Evolutionary conservation across 495 filamentous ascomycete genomes (phyloP), one percentile per base, ranked within the genome.

Genomic region (Saxispiralis lemnorum): DNA sequence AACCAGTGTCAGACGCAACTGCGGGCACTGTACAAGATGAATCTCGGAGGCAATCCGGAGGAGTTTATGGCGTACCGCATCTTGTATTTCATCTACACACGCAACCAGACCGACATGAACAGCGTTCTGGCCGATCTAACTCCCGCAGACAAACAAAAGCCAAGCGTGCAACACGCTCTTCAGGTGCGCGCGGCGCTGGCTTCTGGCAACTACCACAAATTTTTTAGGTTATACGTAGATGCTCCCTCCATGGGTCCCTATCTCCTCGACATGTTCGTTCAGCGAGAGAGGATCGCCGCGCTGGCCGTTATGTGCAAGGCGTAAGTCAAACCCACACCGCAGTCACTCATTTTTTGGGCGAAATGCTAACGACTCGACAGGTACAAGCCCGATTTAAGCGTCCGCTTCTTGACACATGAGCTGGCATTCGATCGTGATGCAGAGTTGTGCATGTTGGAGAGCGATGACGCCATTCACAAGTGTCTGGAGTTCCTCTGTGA

Each of bases 21-120:
- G 56, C 80, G 82, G 56, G 82, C 79, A 44, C 68, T 99, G 52
- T 95, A 99, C 61, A 70, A 71, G 59, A 73, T 81, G 63, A 78
- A 81, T 49, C 67, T 93, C 48, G 83, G 81, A 57, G 92, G 92
- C 47, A 83, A 93, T 66, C 74, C 86, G 44, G 78, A 78, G 58
- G 89, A 99, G 63, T 99, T 99, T 66, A 84, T 87, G 73, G 92
- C 88, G 46, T 99, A 99, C 76, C 92, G 92, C 74, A 96, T 99
- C 64, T 75, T 99, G 60, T 99, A 99, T 75, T 93, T 89, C 70
- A 83, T 99, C 68, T 83, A 99, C 65, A 96, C 92, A 54, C 84
- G 83, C 68, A 99, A 96, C 68, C 83, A 83, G 68, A 85, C 83
- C 62, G 89, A 85, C 66, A 81, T 99, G 76, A 96, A 94, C 69